phyloP scores from a whole-genome alignment of 1,284 basidiomycete species.

The Cutaneotrichosporon mucoides region DNA sequence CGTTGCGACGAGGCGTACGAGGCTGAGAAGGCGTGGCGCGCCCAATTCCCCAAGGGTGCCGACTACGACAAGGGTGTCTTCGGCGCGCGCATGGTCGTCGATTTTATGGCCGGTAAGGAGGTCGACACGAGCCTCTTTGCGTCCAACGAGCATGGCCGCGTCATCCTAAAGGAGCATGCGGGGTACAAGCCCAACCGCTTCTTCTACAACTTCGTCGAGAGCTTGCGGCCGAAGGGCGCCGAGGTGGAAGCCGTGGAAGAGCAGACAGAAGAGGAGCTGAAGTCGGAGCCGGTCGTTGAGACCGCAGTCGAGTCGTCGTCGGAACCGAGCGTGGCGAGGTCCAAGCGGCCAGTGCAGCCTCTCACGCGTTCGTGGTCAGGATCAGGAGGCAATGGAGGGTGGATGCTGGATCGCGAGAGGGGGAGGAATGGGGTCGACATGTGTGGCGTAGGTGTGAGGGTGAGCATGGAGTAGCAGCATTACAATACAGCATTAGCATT shows the following conservation, averaged over 20 bases:
- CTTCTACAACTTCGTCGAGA: conserved; percentile 9
- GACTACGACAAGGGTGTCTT: conserved; percentile 28
- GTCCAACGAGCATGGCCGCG: neutral
- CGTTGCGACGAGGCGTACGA: conserved; percentile 23
- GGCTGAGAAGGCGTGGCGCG: conserved; percentile 28
- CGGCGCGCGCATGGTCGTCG: conserved; percentile 32
- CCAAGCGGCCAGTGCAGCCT: conserved; percentile 5
- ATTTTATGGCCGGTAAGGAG: conserved; percentile 25
- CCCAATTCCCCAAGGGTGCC: neutral
- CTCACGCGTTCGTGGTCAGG: conserved; percentile 4
- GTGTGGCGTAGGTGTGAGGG: neutral
- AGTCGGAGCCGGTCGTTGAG: neutral
- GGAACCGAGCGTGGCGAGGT: no score
- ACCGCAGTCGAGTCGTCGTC: no score
- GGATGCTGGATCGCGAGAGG: conserved; percentile 1
- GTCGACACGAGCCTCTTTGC: conserved; percentile 22
- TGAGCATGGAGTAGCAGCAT: neutral
- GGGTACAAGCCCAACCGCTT: conserved; percentile 12
- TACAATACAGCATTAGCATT: neutral
- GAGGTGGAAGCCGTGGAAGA: neutral
- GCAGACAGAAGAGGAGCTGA: neutral
- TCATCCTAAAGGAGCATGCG: neutral
- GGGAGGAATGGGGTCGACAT: neutral
- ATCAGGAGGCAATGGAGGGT: neutral
- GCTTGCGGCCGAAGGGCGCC: neutral